phyloP scores from a whole-genome alignment of 176 grass and related monocot genomes.

The Avena insularis region DNA sequence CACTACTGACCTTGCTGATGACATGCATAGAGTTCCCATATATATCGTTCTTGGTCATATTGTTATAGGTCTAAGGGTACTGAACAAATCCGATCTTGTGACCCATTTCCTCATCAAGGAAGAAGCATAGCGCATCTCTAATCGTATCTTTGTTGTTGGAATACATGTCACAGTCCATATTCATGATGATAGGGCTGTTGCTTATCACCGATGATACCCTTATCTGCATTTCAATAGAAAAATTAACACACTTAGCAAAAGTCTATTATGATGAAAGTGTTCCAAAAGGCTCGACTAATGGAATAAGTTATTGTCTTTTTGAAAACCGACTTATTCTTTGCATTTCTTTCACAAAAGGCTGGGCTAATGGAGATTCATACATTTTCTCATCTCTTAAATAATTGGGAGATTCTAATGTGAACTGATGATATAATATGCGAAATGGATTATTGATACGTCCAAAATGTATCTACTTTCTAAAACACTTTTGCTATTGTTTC shows the following conservation, averaged over 20 bases:
- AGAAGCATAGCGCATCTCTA: conserved; percentile 74
- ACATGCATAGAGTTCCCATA: conserved; percentile 63
- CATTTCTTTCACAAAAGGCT: neutral
- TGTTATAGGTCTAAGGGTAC: conserved; percentile 71
- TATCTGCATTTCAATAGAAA: conserved; percentile 55
- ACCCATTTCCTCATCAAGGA: conserved; percentile 77
- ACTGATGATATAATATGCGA: neutral
- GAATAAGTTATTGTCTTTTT: too few relatives aligned
- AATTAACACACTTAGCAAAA: too few relatives aligned
- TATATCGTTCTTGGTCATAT: conserved; percentile 74
- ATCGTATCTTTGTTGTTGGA: conserved; percentile 76
- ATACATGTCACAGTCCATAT: conserved; percentile 95
- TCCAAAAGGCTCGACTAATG: too few relatives aligned
- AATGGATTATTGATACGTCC: too few relatives aligned
- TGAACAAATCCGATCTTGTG: conserved; percentile 75
- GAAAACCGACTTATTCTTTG: too few relatives aligned
- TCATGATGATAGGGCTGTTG: conserved; percentile 79
- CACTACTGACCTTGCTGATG: conserved; percentile 48
- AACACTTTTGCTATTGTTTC: too few relatives aligned
- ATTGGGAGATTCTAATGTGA: neutral
- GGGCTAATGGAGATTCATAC: neutral
- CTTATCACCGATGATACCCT: conserved; percentile 87
- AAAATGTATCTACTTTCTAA: too few relatives aligned
- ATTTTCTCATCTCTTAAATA: neutral
- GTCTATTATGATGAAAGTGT: too few relatives aligned